Evolutionary conservation across 2,329 filamentous ascomycete genomes (phyloP), one percentile per base, ranked within the genome.

Genomic region (Phialophora tarda): DNA sequence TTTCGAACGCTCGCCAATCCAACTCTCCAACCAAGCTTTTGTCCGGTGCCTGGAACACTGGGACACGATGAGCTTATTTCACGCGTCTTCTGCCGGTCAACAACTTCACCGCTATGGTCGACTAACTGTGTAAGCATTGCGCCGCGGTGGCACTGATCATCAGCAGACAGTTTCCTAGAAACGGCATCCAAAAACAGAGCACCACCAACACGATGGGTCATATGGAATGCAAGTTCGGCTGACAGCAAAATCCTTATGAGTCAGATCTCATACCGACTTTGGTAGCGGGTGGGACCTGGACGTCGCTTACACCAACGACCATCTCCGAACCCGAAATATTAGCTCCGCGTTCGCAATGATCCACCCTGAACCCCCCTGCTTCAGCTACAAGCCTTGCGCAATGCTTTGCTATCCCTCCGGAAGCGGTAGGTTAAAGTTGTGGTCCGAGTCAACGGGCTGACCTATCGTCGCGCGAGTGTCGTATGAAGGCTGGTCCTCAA

Each of bases 401-500:
- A 4, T 24, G 48, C 48, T 51, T 51, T n/a, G 48, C 24, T 12
- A 51, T 51, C 8, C 26, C 47, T 26, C 55, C 55, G 23, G 11
- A 47, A 47, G 21, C 34, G 38, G 56, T 44, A 48, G 34, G 30
- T 26, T 21, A 21, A 12, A 47, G 28, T 48, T n/a, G 26, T 6
- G 11, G 41, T 28, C 12, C 34, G 1, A 38, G 32, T 44, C 55
- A 23, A 14, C 21, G 32, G 3, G 17, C 24, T 11, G 26, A 59
- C 57, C 57, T 48, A 51, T 59, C 44, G 30, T 32, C 26, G n/a
- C 21, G n/a, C 26, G 21, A 23, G 57, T 3, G 14, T 24, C 57
- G 30, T 59, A 59, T 44, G 28, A 1, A 26, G 14, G n/a, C 8
- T 23, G 41, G 26, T 34, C 14, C 12, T 24, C 8, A 23, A 44